Evolutionary conservation across 2,329 filamentous ascomycete species (phyloP).

Genomic region (Proliferodiscus dingleyae): DNA sequence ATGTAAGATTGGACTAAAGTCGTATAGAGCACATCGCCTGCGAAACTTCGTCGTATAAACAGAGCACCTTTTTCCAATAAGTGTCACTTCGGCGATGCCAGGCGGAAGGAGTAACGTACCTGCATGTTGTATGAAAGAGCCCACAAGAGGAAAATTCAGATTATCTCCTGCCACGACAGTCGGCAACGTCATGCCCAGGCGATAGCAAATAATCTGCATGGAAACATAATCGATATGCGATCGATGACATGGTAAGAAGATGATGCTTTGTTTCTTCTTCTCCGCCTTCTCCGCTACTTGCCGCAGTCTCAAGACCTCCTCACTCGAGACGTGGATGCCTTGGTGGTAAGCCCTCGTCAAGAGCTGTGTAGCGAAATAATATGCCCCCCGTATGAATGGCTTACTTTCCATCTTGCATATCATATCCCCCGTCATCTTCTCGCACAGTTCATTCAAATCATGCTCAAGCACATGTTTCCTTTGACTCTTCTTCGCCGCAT

Average conservation of each 20-base stretch:
- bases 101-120: slow-evolving; percentile 41
- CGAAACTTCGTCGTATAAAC: slow-evolving; percentile 92
- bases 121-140: slow-evolving; percentile 88
- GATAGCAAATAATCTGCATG: slow-evolving; percentile 91
- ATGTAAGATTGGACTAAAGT: slow-evolving; percentile 96
- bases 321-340: slow-evolving; percentile 90
- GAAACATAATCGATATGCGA: slow-evolving; percentile 97
- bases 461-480: slow-evolving; percentile 62
- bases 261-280: slow-evolving; percentile 86
- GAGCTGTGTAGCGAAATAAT: slow-evolving; percentile 83
- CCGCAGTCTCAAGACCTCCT: slow-evolving; percentile 80
- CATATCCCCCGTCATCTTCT: slow-evolving; percentile 88
- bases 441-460: slow-evolving; percentile 73
- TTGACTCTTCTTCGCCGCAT: slow-evolving; percentile 46
- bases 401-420: slow-evolving; percentile 99
- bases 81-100: neutral
- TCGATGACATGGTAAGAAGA: slow-evolving; percentile 90
- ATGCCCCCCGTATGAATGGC: slow-evolving; percentile 83
- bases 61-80: slow-evolving; percentile 58
- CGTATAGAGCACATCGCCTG: slow-evolving; percentile 83
- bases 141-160: slow-evolving; percentile 87
- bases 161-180: slow-evolving; percentile 96
- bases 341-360: slow-evolving; percentile 93
- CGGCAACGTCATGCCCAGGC: slow-evolving; percentile 80
- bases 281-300: slow-evolving; percentile 78